These are phyloP conservation scores for Nicotiana noctiflora DNA, from an alignment of 257 asterid genomes.

Conservation along the genomic window DNA sequence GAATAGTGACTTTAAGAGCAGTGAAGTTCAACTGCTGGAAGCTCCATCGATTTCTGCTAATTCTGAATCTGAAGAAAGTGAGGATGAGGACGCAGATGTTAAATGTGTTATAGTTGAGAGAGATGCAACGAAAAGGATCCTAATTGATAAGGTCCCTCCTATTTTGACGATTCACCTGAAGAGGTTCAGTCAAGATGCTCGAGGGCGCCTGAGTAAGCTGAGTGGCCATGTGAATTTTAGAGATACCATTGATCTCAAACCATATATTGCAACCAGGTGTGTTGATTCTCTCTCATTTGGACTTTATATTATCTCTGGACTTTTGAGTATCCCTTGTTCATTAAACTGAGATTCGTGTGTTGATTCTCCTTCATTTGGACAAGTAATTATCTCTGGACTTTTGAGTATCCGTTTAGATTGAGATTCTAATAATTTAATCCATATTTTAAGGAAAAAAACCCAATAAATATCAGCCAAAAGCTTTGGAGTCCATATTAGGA, in stretches of 20 bases:
- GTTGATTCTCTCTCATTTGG: background rate
- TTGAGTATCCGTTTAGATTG: background rate
- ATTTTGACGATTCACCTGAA: constrained; percentile 77
- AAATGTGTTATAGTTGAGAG: constrained; percentile 62
- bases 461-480: background rate
- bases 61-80: constrained; percentile 34
- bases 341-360: constrained; percentile 21
- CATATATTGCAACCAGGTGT: constrained; percentile 74
- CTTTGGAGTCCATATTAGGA: background rate
- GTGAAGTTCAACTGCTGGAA: constrained; percentile 3
- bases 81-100: constrained; percentile 24
- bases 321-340: background rate
- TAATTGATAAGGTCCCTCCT: constrained; percentile 60
- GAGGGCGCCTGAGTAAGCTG: constrained; percentile 78
- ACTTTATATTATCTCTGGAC: background rate
- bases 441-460: background rate
- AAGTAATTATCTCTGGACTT: background rate
- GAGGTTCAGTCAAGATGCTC: constrained; percentile 83
- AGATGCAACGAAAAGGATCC: constrained; percentile 77
- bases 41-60: constrained; percentile 14
- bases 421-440: background rate
- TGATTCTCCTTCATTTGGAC: background rate
- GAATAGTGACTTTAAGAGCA: constrained; percentile 14
- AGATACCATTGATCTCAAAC: constrained; percentile 59
- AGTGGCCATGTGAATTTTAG: constrained; percentile 68